Evolutionary conservation across 345 rosid genomes (phyloP).

Genomic region (Moricandia arvensis): DNA sequence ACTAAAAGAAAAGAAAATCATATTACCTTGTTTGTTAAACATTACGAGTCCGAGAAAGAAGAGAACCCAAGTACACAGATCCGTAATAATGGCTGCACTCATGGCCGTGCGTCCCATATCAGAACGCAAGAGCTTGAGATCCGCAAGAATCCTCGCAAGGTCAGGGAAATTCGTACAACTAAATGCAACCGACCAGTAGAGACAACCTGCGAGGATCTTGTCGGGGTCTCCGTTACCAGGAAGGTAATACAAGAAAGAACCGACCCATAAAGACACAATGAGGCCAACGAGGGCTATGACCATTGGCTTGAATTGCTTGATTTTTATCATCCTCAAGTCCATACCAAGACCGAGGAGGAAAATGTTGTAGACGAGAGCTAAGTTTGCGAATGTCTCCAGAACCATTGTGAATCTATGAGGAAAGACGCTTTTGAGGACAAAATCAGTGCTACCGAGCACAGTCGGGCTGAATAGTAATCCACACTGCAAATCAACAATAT

Average conservation of each 20-base stretch:
- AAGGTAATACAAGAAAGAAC: conserved; percentile 37
- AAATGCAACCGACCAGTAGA: conserved; percentile 52
- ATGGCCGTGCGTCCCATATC: conserved; percentile 55
- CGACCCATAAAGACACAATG: conserved; percentile 37
- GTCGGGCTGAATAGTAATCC: conserved; percentile 53
- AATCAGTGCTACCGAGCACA: neutral
- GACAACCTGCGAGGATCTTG: conserved; percentile 21
- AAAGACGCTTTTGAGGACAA: neutral
- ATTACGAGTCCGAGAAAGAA: conserved; percentile 28
- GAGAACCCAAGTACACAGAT: conserved; percentile 52
- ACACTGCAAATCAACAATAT: conserved; percentile 35
- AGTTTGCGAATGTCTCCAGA: conserved; percentile 51
- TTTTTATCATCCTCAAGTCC: conserved; percentile 45
- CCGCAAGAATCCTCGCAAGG: conserved; percentile 53
- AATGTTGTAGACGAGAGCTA: conserved; percentile 50
- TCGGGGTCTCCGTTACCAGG: conserved; percentile 1
- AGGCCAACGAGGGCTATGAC: conserved; percentile 44
- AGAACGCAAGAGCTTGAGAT: conserved; percentile 63
- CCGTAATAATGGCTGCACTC: conserved; percentile 49
- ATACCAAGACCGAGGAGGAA: conserved; percentile 66
- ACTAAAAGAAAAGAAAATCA: neutral
- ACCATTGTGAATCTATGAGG: conserved; percentile 37
- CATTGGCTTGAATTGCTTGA: conserved; percentile 30
- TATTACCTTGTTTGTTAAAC: conserved; percentile 12
- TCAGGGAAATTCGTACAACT: conserved; percentile 62